Conservation (phyloP, 192 early-diverging fungal genomes). For the Gonapodya sp. region DNA sequence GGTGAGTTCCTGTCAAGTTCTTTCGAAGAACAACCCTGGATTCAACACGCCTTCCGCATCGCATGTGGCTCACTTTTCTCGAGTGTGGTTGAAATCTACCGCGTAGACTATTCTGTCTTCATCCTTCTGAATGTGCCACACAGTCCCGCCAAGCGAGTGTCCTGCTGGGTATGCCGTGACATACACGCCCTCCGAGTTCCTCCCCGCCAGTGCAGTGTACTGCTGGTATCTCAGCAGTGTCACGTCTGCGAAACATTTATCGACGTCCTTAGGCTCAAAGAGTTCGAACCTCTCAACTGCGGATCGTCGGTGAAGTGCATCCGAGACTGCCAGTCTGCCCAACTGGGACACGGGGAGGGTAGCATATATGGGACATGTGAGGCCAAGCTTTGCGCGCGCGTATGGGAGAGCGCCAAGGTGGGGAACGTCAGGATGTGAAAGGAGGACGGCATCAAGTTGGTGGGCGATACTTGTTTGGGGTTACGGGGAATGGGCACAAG, state of each 20-base stretch:
- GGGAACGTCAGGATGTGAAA: slow-evolving; percentile 79
- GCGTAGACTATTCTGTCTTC: slow-evolving; percentile 91
- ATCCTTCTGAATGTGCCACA: slow-evolving; percentile 95
- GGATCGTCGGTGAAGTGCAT: slow-evolving; percentile 60
- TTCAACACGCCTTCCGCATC: background rate
- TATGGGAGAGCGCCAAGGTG: slow-evolving; percentile 83
- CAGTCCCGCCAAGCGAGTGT: slow-evolving; percentile 88
- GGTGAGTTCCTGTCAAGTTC: slow-evolving; percentile 3
- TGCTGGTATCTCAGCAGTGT: slow-evolving; percentile 78
- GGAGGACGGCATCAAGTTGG: slow-evolving; percentile 77
- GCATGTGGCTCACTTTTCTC: slow-evolving; percentile 72
- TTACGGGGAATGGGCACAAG: no score
- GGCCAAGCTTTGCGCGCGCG: slow-evolving; percentile 61
- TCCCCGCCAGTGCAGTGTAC: slow-evolving; percentile 58
- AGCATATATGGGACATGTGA: slow-evolving; percentile 79
- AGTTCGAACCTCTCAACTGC: slow-evolving; percentile 61
- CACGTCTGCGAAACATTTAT: slow-evolving; percentile 74
- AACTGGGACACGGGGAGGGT: slow-evolving; percentile 89
- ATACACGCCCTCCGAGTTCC: slow-evolving; percentile 70
- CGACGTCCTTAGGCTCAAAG: slow-evolving; percentile 71
- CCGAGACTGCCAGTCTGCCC: slow-evolving; percentile 75
- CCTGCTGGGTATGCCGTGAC: slow-evolving; percentile 88
- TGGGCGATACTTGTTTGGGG: slow-evolving; percentile 61
- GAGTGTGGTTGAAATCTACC: slow-evolving; percentile 89
- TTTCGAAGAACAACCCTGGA: no score